Percentiles rank a stretch among this genome's conserved stretches.
Conservation (phyloP, 768 basidiomycete species). For the Atractiella rhizophila region DNA sequence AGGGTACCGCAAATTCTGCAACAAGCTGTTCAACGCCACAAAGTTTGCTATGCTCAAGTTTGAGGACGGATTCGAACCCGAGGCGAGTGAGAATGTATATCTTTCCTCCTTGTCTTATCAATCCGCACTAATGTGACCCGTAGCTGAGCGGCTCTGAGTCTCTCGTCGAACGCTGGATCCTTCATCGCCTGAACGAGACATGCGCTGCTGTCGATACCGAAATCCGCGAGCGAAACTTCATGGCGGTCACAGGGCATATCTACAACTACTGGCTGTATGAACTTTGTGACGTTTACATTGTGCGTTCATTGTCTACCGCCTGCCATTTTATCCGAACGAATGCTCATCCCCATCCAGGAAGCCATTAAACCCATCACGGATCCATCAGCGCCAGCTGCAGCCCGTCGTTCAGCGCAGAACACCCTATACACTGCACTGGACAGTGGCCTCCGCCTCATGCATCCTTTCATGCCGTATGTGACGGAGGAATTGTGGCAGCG, state of each 20-base stretch:
- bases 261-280: conserved; percentile 97
- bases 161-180: conserved; percentile 79
- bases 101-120: not conserved
- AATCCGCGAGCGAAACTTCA: conserved; percentile 65
- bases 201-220: conserved; percentile 47
- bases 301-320: conserved; percentile 27
- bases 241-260: conserved; percentile 56
- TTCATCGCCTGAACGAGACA: conserved; percentile 74
- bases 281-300: conserved; percentile 96
- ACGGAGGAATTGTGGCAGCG: conserved; percentile 98
- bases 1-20: conserved; percentile 98
- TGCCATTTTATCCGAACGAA: conserved; percentile 3
- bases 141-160: conserved; percentile 73
- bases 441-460: conserved; percentile 60
- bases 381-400: conserved; percentile 31
- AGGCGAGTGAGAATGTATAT: conserved; percentile 39
- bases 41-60: conserved; percentile 98
- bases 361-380: conserved; percentile 98
- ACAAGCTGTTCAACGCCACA: conserved; percentile 97
- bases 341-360: conserved; percentile 34
- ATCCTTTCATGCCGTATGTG: conserved; percentile 98
- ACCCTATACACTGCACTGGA: conserved; percentile 89
- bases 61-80: conserved; percentile 55
- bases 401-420: conserved; percentile 65
- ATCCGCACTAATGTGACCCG: not conserved